A percentile compares a stretch with the other conserved stretches of the same genome.
These are phyloP conservation scores for Aspergillus brunneoviolaceus DNA, from an alignment of 2,329 filamentous ascomycete genomes.

Conservation along the genomic window DNA sequence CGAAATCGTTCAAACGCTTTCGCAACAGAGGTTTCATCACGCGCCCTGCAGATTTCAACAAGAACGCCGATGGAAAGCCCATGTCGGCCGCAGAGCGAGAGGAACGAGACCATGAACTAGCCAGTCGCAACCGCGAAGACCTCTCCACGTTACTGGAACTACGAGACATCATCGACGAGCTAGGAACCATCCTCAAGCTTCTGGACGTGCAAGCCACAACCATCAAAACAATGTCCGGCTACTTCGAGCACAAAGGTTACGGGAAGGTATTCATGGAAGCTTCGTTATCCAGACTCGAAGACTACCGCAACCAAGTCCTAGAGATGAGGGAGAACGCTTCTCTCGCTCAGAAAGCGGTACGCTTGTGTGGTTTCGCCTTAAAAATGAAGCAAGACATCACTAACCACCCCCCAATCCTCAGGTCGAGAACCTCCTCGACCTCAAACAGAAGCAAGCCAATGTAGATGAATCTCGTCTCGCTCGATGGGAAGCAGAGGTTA, in stretches of 20 bases:
- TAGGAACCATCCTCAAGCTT: constrained; percentile 56
- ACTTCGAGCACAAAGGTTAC: constrained; percentile 35
- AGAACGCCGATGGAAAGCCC: constrained; percentile 27
- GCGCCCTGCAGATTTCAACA: constrained; percentile 34
- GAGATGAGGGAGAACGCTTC: constrained; percentile 62
- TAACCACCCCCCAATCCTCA: constrained; percentile 22
- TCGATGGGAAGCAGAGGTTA: constrained; percentile 62
- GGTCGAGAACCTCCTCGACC: constrained; percentile 66
- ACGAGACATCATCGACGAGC: constrained; percentile 64
- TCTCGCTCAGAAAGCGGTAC: constrained; percentile 57
- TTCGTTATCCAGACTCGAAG: constrained; percentile 53
- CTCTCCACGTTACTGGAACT: constrained; percentile 63
- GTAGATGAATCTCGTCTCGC: constrained; percentile 66
- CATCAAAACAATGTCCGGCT: constrained; percentile 42
- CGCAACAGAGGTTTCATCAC: constrained; percentile 58
- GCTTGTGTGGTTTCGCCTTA: constrained; percentile 14
- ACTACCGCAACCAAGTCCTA: constrained; percentile 54
- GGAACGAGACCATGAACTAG: constrained; percentile 50
- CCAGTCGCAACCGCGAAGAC: constrained; percentile 61
- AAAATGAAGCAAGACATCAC: not conserved
- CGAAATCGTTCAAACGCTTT: constrained; percentile 61
- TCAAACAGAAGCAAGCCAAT: constrained; percentile 66
- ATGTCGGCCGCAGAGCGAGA: constrained; percentile 35
- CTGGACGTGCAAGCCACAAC: constrained; percentile 58
- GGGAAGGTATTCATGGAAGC: constrained; percentile 55